Conservation (phyloP, 1,284 basidiomycete species). For the Moesziomyces sp. region DNA sequence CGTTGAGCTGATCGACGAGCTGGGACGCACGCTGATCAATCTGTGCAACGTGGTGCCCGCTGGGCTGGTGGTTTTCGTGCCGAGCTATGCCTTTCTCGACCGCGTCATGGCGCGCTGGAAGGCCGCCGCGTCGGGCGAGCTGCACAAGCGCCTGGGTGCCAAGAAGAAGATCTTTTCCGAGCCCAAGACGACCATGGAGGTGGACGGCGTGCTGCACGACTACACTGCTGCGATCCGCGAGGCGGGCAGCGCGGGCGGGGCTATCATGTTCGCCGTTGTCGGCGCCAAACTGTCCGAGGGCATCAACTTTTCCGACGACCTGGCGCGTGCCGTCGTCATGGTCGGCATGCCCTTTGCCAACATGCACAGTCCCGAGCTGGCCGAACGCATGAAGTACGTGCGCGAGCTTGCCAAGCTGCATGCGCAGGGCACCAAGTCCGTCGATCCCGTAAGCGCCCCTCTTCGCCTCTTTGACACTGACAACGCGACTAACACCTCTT, state of each 20-base stretch:
- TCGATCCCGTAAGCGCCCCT: too few species aligned
- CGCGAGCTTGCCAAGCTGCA: constrained; percentile 35
- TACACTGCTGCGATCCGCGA: constrained; percentile 75
- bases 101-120: constrained; percentile 78
- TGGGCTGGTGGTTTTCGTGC: constrained; percentile 92
- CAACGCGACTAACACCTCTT: background rate
- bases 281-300: constrained; percentile 97
- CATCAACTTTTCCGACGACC: constrained; percentile 86
- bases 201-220: constrained; percentile 80
- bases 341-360: constrained; percentile 93
- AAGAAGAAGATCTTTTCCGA: constrained; percentile 93
- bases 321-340: constrained; percentile 88
- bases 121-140: constrained; percentile 69
- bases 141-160: constrained; percentile 74
- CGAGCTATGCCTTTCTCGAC: constrained; percentile 87
- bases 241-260: constrained; percentile 47
- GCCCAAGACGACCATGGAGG: constrained; percentile 79
- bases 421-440: background rate
- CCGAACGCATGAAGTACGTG: constrained; percentile 79
- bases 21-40: constrained; percentile 85
- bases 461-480: too few species aligned
- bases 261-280: constrained; percentile 80
- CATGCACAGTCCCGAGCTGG: constrained; percentile 85
- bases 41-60: constrained; percentile 81
- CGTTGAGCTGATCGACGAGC: constrained; percentile 78